phyloP scores from a whole-genome alignment of 108 stramenopile genomes.

The Pseudonitzschia multiseries region DNA sequence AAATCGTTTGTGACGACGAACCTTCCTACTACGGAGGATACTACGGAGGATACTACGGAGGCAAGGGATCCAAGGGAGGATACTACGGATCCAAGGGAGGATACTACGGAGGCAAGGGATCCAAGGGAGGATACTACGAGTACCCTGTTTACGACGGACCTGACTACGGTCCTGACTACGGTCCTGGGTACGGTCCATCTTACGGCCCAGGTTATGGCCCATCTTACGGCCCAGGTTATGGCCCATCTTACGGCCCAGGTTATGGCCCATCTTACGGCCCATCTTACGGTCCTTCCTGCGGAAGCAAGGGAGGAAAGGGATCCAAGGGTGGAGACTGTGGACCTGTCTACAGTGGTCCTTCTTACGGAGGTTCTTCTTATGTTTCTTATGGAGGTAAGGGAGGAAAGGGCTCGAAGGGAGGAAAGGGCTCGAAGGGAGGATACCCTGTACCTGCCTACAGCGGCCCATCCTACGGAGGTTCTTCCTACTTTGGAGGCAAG shows the following conservation, averaged over 20 bases:
- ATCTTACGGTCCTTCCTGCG: not conserved
- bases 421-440: not conserved
- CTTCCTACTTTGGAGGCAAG: not conserved
- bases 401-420: constrained; percentile 1
- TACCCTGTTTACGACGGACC: not conserved
- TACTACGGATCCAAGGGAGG: not conserved
- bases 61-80: too few relatives aligned
- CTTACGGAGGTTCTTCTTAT: not conserved
- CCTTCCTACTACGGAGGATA: not conserved
- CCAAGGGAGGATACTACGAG: not conserved
- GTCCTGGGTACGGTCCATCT: not conserved
- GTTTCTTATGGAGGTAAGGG: not conserved
- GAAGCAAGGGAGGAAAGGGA: constrained; percentile 13
- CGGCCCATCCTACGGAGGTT: too few relatives aligned
- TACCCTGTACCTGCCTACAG: too few relatives aligned
- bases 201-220: not conserved
- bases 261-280: not conserved
- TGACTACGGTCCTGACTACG: not conserved
- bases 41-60: not conserved
- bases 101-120: constrained; percentile 2
- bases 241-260: not conserved
- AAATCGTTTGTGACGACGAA: not conserved
- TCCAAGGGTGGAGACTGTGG: not conserved
- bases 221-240: not conserved
- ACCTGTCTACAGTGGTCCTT: not conserved